Base-by-base conservation (phyloP, 2,329 filamentous ascomycete genomes). In the Penicillium corylophilum region DNA sequence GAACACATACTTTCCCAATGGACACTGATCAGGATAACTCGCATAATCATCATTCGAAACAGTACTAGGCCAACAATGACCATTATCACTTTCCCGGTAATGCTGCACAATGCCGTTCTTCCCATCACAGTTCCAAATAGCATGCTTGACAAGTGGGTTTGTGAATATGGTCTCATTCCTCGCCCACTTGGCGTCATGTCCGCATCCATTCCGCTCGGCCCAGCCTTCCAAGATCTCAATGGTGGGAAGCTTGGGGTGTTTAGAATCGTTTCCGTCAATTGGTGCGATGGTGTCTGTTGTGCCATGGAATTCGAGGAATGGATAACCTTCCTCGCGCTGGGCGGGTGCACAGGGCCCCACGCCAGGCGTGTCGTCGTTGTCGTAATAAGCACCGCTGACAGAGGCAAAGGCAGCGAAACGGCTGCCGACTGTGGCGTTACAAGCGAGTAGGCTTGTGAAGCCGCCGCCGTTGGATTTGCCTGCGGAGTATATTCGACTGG, bases 401-500 rank as follows among this genome's bases (percentile, higher is more conserved):
- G 75, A 70, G 1, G 76, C 78, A 55, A 82, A 81, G 1, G 78
- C 79, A 6, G 79, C 78, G 46, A 82, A 76, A 5, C 66, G 67
- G 4, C 60, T 61, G 4, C 74, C 74, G 3, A 73, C 68, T 8
- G 65, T 65, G 2, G 72, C 60, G 28, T 77, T 69, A 63, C 78
- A 82, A 3, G 79, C 78, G 5, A 81, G 71, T 1, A 73, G 59
- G 20, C 73, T 74, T 3, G 75, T 74, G 22, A 78, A 77, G 10
- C 75, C 81, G 2, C 78, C 82, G 5, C 80, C 81, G 43, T 83
- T 82, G 57, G 73, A 82, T 58, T 83, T 82, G 41, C 77, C 78
- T 1, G 72, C 71, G 12, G 72, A 72, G 54, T 79, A 81, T 39
- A 81, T 66, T 8, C 71, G 72, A 4, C 61, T 58, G 1, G 64